Percentiles rank a stretch among this genome's conserved stretches.
Evolutionary conservation across 352 stramenopile species (phyloP).

Genomic region (Globisporangium perplexum): DNA sequence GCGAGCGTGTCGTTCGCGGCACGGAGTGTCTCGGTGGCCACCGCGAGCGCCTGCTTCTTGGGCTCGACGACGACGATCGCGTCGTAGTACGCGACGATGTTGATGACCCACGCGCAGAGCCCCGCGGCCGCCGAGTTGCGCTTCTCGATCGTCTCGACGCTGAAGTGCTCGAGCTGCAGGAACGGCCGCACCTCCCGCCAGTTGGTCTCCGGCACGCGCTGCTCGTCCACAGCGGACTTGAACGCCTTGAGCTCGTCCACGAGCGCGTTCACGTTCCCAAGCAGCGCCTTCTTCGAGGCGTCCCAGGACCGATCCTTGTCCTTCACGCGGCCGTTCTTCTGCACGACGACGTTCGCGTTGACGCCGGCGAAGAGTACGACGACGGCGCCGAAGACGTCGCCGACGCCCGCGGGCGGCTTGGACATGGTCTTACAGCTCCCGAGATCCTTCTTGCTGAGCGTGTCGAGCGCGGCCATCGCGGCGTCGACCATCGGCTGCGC

Average conservation of each 20-base stretch:
- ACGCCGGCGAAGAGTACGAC: constrained; percentile 71
- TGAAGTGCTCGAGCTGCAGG: constrained; percentile 74
- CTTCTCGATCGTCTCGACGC: constrained; percentile 76
- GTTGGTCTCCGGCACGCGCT: constrained; percentile 66
- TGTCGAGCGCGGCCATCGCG: constrained; percentile 87
- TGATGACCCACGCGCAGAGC: constrained; percentile 81
- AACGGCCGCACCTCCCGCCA: constrained; percentile 83
- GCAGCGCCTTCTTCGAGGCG: constrained; percentile 87
- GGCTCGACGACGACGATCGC: constrained; percentile 93
- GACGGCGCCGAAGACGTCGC: constrained; percentile 80
- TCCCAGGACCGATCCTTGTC: constrained; percentile 94
- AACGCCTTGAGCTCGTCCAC: constrained; percentile 90
- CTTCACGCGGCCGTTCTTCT: constrained; percentile 94
- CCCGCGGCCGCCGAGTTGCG: constrained; percentile 77
- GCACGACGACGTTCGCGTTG: constrained; percentile 60
- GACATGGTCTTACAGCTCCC: constrained; percentile 91
- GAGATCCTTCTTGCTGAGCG: constrained; percentile 87
- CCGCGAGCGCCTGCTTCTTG: constrained; percentile 82
- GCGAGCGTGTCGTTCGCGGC: constrained; percentile 85
- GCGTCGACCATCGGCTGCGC: constrained; percentile 80
- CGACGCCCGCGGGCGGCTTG: constrained; percentile 84
- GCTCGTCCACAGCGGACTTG: constrained; percentile 58
- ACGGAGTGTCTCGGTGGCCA: constrained; percentile 75
- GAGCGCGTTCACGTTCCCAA: constrained; percentile 92
- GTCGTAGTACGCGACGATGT: constrained; percentile 94